A percentile compares a stretch with the other conserved stretches of the same genome.
Conservation (phyloP, 2,329 filamentous ascomycete species). For the Cryphonectria parasitica region DNA sequence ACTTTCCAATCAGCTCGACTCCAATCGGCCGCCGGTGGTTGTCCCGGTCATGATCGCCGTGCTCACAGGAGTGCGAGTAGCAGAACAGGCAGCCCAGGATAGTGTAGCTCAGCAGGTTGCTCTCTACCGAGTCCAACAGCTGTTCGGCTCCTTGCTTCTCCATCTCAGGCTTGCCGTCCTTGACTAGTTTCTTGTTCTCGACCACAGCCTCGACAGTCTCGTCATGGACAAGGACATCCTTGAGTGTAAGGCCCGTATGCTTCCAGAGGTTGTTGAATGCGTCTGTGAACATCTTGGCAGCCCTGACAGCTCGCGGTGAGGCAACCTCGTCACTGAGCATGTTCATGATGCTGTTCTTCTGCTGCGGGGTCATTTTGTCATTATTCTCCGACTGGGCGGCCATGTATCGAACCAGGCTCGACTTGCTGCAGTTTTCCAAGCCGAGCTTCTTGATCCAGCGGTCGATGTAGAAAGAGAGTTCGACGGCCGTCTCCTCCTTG, state of each 20-base stretch:
- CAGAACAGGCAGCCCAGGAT: constrained; percentile 63
- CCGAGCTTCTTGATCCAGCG: constrained; percentile 55
- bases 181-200: constrained; percentile 58
- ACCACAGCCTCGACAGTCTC: constrained; percentile 57
- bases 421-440: constrained; percentile 56
- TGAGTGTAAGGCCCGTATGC: constrained; percentile 50
- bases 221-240: constrained; percentile 57
- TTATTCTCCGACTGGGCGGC: constrained; percentile 50
- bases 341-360: constrained; percentile 56
- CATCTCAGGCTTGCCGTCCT: constrained; percentile 45
- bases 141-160: constrained; percentile 44
- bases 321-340: constrained; percentile 49
- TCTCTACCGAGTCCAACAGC: constrained; percentile 46
- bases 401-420: constrained; percentile 58
- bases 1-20: constrained; percentile 47
- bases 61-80: constrained; percentile 63
- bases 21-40: constrained; percentile 59
- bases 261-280: constrained; percentile 62
- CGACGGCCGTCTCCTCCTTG: constrained; percentile 55
- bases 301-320: constrained; percentile 47
- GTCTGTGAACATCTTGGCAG: constrained; percentile 56
- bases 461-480: constrained; percentile 57
- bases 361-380: constrained; percentile 55
- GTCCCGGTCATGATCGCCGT: constrained; percentile 60
- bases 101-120: constrained; percentile 57